Evolutionary conservation across 2,329 filamentous ascomycete genomes (phyloP), one percentile per base, ranked within the genome.

Genomic region (Epichloe uncinata): DNA sequence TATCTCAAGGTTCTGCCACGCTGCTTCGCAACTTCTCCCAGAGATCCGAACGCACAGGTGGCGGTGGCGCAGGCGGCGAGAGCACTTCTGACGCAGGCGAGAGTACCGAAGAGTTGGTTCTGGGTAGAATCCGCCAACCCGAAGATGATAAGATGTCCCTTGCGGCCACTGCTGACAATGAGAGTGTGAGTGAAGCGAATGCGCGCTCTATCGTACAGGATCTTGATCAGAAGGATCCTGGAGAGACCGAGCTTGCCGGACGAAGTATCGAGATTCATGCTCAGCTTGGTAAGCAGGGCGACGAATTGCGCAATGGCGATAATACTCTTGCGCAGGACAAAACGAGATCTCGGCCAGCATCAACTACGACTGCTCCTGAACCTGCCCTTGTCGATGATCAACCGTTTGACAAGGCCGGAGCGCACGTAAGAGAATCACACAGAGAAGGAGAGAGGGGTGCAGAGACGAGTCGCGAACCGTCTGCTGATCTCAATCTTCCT

Each of bases 141-240:
- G 66, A 71, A 20, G 66, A 70, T 33, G 73, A 76, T 45, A 62
- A 63, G 41, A 72, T 71, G 38, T 83, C 80, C 1, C 57, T 83
- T 33, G 74, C 72, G 30, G 80, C 77, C 6, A 82, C 78, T 0
- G 58, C 81, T 51, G 80, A 82, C 52, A 69, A 71, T 2, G 66
- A 75, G 53, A 77, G 73, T 56, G 56, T 66, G 11, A 66, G 63
- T 7, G 66, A 67, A 35, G 73, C 62, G 3, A 67, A 68, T 22
- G 62, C 62, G 13, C 65, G 58, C 3, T 63, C 63, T 0, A 13
- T 13, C 2, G 12, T 26, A 4, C 40, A 42, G n/a, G 42, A 51
- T 5, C 9, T 20, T 26, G 42, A 35, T 16, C 36, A 63, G 5
- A 33, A 47, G 2, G 58, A 66, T 20, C 2, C 9, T 12, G 50